Base-by-base conservation (phyloP, 495 filamentous ascomycete genomes). In the Daldinia caldariorum region DNA sequence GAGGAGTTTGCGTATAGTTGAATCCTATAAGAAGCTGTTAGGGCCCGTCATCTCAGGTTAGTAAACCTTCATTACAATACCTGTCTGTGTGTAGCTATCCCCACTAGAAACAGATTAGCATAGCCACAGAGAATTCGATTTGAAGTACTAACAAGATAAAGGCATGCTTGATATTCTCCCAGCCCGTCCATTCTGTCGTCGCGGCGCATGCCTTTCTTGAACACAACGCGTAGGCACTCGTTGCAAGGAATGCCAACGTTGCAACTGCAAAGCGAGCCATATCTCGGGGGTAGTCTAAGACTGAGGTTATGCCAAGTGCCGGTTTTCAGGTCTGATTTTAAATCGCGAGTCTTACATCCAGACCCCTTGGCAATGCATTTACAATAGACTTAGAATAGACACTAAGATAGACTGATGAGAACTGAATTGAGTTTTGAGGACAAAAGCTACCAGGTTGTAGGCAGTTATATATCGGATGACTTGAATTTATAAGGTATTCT, bases 1-100 rank as follows among this genome's bases (percentile, higher is more conserved):
- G 91, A 61, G 91, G 88, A 12, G 84, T 79, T 53, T 81, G 79
- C 31, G 78, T 83, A 49, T 84, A 76, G 72, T 91, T 85, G 81
- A 95, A 97, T 56, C 86, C 87, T 16, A 88, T 13, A 20, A 6
- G 31, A 5, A 8, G 13, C 16, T 43, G 39, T 72, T 45, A 72
- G 64, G 9, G 29, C n/a, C 4, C 31, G 57, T 51, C 26, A 4
- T 39, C 18, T 53, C 4, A 29, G 14, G 12, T 51, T 7, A 4
- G 9, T 18, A 6, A 22, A 32, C 10, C 12, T 18, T 37, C 35
- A 16, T 43, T 8, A 14, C 6, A 38, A 53, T 59, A 76, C 75
- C 76, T 65, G 74, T 84, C 68, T 83, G 77, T 26, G 83, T 82
- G 74, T 84, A 84, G 59, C 81, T 83, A 75, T 84, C 82, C 65